phyloP scores from a whole-genome alignment of 805 yeast species.

The Pichia sporocuriosa region DNA sequence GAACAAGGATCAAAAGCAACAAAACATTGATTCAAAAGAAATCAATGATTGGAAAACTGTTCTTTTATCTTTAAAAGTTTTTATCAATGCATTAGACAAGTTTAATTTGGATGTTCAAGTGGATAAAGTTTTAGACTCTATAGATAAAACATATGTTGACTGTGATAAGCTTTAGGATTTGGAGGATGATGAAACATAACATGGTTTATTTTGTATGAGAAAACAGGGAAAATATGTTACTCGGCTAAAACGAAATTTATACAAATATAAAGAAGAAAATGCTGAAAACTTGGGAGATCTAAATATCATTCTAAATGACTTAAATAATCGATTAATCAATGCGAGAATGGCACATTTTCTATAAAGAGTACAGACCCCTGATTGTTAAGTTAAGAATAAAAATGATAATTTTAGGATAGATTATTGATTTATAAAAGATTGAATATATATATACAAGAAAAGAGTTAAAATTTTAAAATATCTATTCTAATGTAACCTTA shows the following conservation, averaged over 20 bases:
- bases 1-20: neutral
- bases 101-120: neutral
- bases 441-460: slow-evolving; percentile 5
- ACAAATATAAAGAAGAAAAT: slow-evolving; percentile 3
- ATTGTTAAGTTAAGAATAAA: too few species aligned
- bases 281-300: too few species aligned
- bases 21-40: neutral
- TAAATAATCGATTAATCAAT: neutral
- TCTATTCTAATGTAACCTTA: slow-evolving; percentile 79
- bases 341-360: neutral
- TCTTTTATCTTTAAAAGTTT: neutral
- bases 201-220: too few species aligned
- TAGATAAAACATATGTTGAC: too few species aligned
- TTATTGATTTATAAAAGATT: neutral
- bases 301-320: neutral
- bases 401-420: neutral
- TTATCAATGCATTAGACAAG: neutral
- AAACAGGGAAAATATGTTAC: neutral
- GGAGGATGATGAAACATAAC: too few species aligned
- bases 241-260: neutral
- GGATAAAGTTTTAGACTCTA: neutral
- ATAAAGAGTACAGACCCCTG: too few species aligned
- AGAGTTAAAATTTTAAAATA: neutral
- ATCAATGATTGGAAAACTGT: slow-evolving; percentile 1
- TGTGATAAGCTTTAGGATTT: too few species aligned